Base-by-base conservation (phyloP, 2,329 filamentous ascomycete species). In the Venturia nashicola region DNA sequence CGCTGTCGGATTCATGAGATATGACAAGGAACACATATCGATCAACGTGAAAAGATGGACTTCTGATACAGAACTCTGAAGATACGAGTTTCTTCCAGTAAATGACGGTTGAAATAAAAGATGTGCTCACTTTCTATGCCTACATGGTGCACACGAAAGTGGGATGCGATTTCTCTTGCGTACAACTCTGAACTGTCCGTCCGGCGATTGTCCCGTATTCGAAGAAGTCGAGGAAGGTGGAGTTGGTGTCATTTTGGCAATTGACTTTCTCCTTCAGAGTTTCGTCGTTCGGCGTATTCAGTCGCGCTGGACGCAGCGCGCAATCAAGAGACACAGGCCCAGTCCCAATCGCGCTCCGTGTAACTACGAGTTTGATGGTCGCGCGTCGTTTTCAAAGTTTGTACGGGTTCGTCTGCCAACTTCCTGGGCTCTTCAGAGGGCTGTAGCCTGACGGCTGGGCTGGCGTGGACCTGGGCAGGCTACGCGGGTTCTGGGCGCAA, bases 121-220 rank as follows among this genome's bases (percentile, higher is more conserved):
- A 18, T 64, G 48, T 43, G 74, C 82, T 78, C 79, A 94, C 90
- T 97, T 97, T 78, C 92, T 86, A 70, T 92, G 89, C 72, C 93
- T 84, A 76, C 93, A 97, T 40, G 92, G 90, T 68, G 87, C 90
- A 74, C 93, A 97, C 71, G 91, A 97, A 61, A 97, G 80, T 59
- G 93, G 93, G 18, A 97, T 87, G 65, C 93, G 83, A 72, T 97
- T 97, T 73, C 93, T 85, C 79, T 95, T 96, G 68, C 93, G 87
- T 65, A 97, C 89, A 61, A 97, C 87, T 69, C 90, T 85, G 71
- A 90, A 96, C 68, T 93, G 88, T 62, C 89, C 85, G 74, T 96
- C 90, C 42, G 92, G 91, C 55, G 91, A 96, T 67, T 89, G 87
- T 67, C 88, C 85, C 65, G 86, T 86, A 68, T 79, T 86, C 18